Evolutionary conservation across 2,329 filamentous ascomycete genomes (phyloP).

Genomic region (Ascosphaera apis): DNA sequence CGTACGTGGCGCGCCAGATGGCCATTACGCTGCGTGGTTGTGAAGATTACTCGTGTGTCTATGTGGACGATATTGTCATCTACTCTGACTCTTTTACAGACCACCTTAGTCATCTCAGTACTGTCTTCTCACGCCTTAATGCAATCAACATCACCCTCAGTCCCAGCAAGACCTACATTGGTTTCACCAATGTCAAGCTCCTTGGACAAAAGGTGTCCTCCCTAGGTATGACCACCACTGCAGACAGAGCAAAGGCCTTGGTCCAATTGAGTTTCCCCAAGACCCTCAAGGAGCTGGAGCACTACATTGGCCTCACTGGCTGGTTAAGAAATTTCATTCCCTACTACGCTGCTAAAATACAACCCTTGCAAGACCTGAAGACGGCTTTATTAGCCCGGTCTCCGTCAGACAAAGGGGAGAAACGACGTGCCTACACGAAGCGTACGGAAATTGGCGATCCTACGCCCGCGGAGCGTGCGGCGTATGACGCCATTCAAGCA

Average conservation of each 20-base stretch:
- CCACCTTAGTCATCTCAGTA: neutral
- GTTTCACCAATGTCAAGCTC: neutral
- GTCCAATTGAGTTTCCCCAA: neutral
- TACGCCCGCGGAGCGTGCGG: neutral
- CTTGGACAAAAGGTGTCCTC: conserved; percentile 1
- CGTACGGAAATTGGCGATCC: neutral
- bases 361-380: conserved; percentile 2
- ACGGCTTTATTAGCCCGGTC: neutral
- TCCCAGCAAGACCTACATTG: conserved; percentile 1
- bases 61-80: conserved; percentile 2
- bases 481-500: neutral
- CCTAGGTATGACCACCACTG: conserved; percentile 1
- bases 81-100: conserved; percentile 1
- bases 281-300: conserved; percentile 1
- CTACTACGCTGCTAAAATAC: neutral
- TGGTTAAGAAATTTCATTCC: conserved; percentile 1
- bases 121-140: neutral
- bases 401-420: neutral
- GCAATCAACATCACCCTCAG: neutral
- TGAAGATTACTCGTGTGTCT: neutral
- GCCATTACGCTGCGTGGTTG: neutral
- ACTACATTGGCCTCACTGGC: conserved; percentile 1
- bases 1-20: neutral
- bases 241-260: neutral
- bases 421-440: neutral